Conservation (phyloP, 306 rosid species). For the Mucuna pruriens region DNA sequence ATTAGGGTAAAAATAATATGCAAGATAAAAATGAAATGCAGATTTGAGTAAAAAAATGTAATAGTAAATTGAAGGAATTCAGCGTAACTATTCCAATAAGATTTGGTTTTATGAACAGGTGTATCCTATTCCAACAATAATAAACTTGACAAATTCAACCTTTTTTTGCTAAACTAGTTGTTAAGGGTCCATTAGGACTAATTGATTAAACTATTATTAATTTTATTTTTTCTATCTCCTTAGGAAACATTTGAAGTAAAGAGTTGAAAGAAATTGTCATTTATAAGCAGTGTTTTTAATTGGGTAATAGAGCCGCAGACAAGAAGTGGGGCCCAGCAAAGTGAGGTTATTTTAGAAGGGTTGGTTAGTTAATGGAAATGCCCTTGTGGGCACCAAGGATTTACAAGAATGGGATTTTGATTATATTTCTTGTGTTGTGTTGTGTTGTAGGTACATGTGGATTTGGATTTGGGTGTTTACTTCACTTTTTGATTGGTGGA, state of each 20-base stretch:
- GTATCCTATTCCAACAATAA: conserved; percentile 31
- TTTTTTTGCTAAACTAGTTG: conserved; percentile 30
- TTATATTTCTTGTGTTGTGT: background rate
- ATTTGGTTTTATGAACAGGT: conserved; percentile 2
- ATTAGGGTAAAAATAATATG: no score
- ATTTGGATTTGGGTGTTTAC: no score
- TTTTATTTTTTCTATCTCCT: background rate
- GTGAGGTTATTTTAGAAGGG: conserved; percentile 35
- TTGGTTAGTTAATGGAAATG: conserved; percentile 19
- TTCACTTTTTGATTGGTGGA: conserved; percentile 49
- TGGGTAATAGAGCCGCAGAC: conserved; percentile 50
- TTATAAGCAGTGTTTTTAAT: conserved; percentile 39
- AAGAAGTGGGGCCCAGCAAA: conserved; percentile 50
- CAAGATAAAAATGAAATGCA: no score
- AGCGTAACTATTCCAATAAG: background rate
- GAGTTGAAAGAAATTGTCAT: background rate
- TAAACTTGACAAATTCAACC: conserved; percentile 47
- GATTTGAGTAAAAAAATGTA: background rate
- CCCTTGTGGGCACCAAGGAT: conserved; percentile 37
- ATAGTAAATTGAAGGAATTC: background rate
- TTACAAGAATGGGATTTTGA: conserved; percentile 53
- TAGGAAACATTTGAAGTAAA: background rate
- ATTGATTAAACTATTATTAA: conserved; percentile 24
- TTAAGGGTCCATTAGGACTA: conserved; percentile 22
- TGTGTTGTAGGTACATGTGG: conserved; percentile 22